Evolutionary conservation across 2,329 filamentous ascomycete genomes (phyloP), one percentile per base, ranked within the genome.

Genomic region (Arachnomyces sp.): DNA sequence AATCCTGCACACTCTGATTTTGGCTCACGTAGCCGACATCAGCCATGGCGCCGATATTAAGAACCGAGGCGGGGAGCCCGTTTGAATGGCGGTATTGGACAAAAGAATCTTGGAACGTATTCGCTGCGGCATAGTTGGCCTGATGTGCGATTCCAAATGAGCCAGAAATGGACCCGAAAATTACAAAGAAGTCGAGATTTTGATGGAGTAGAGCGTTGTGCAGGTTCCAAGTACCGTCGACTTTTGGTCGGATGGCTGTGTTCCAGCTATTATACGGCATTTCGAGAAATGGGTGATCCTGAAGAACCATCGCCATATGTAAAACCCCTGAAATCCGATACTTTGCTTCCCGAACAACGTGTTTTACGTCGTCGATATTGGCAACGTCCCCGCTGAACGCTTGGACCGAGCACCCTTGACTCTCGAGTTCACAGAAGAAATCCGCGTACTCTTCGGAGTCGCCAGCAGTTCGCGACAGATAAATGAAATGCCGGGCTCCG

Each of bases 401-500:
- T 11, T 43, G 43, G 12, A 40, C 43, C 2, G 41, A 34, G 13
- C 54, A 57, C 7, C 51, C 55, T 43, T 47, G 43, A 14, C 40
- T 46, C 12, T 41, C 33, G 5, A 59, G 40, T 30, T 58, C 56
- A 12, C 48, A 35, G 4, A 52, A 16, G 37, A 57, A 52, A 1
- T 40, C 43, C 6, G 39, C n/a, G 14, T 54, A 45, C 18, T 45
- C 43, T 1, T 34, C 6, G 3, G 43, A 31, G 2, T 34, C 9
- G 6, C 48, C 40, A 9, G 54, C 60, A 15, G 43, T 48, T 7
- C 62, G 49, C 4, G 61, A 66, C 1, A 67, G 44, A 20, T 61
- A 57, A 2, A 63, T 50, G 1, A 68, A 30, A 34, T 63, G 46
- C 0, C 52, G 49, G 6, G 64, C 65, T 0, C 63, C 63, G 3